Percentiles rank a stretch among this genome's conserved stretches.
Evolutionary conservation across 2,329 filamentous ascomycete genomes (phyloP).

Genomic region (Fusarium drepaniforme): DNA sequence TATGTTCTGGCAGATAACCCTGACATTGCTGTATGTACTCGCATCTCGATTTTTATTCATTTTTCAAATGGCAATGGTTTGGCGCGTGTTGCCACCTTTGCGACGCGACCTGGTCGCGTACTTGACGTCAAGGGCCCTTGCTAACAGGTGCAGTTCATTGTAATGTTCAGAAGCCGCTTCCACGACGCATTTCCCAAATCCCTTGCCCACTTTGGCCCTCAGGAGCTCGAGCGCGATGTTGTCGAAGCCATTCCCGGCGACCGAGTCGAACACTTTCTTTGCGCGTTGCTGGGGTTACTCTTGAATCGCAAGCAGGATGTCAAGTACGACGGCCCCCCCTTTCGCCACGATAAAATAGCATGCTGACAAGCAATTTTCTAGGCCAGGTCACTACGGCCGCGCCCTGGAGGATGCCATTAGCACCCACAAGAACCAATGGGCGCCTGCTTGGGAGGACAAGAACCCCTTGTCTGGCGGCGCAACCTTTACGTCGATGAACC

Average conservation of each 20-base stretch:
- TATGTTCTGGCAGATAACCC: constrained; percentile 90
- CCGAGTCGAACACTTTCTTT: constrained; percentile 88
- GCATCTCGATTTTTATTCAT: not conserved
- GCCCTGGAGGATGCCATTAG: constrained; percentile 94
- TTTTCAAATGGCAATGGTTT: constrained; percentile 41
- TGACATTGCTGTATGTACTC: constrained; percentile 87
- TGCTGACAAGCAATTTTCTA: constrained; percentile 54
- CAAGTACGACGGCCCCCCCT: constrained; percentile 76
- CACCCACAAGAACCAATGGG: constrained; percentile 90
- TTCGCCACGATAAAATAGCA: not conserved
- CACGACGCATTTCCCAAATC: constrained; percentile 90
- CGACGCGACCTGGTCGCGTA: constrained; percentile 68
- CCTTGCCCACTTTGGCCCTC: constrained; percentile 89
- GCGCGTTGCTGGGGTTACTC: constrained; percentile 87
- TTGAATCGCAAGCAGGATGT: constrained; percentile 99
- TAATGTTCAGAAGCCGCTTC: constrained; percentile 97
- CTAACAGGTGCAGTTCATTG: constrained; percentile 81
- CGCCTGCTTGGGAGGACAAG: constrained; percentile 82
- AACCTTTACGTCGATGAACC: constrained; percentile 85
- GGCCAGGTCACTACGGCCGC: constrained; percentile 90
- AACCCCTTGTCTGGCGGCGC: constrained; percentile 86
- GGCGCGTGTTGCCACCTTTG: constrained; percentile 53
- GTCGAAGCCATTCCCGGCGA: constrained; percentile 83
- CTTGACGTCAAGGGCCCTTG: constrained; percentile 45
- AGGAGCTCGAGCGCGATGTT: constrained; percentile 92